phyloP scores from a whole-genome alignment of 345 rosid species.

The Hevea brasiliensis region DNA sequence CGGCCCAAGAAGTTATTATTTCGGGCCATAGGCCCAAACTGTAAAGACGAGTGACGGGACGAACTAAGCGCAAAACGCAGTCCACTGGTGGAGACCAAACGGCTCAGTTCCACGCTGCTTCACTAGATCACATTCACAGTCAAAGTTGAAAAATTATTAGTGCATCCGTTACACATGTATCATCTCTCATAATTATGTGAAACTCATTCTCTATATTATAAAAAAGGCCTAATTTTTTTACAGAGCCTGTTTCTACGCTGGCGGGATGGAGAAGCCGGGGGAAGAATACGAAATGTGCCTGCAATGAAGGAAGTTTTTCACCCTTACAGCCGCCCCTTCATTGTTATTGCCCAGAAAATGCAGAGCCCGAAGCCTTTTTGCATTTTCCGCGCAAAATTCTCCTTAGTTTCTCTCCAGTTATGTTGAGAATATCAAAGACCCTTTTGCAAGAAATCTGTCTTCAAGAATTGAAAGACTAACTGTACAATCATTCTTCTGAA shows the following conservation, averaged over 20 bases:
- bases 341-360: not conserved
- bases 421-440: slow-evolving; percentile 51
- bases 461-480: slow-evolving; percentile 58
- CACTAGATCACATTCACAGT: no score
- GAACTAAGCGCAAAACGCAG: no score
- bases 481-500: slow-evolving; percentile 28
- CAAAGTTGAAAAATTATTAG: no score
- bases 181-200: no score
- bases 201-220: no score
- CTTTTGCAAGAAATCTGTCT: slow-evolving; percentile 58
- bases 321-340: slow-evolving; percentile 18
- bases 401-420: slow-evolving; percentile 67
- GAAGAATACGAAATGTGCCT: not conserved
- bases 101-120: no score
- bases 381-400: slow-evolving; percentile 28
- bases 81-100: no score
- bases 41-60: no score
- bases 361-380: slow-evolving; percentile 21
- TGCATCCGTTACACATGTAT: no score
- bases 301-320: slow-evolving; percentile 27
- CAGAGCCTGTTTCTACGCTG: not conserved
- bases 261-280: not conserved
- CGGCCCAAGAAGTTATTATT: no score
- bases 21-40: no score
- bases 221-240: no score